Conservation (phyloP, 805 yeast species). For the Millerozyma acaciae region DNA sequence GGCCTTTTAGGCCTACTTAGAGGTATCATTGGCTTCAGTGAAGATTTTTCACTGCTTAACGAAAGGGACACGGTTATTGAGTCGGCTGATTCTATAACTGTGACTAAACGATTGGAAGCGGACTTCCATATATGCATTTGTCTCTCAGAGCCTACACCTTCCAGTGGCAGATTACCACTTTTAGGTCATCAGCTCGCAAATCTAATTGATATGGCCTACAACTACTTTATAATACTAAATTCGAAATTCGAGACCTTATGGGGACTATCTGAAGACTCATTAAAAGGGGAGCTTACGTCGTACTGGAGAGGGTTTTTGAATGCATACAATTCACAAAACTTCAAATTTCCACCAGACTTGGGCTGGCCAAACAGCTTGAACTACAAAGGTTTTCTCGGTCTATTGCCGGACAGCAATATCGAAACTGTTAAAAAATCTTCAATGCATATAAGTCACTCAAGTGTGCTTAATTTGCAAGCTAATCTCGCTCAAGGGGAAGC, state of each 20-base stretch:
- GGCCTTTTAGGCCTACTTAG: constrained; percentile 33
- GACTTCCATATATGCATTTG: constrained; percentile 26
- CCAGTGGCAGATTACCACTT: constrained; percentile 13
- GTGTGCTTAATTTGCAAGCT: constrained; percentile 5
- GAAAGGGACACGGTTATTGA: constrained; percentile 19
- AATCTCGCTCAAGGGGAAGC: background rate
- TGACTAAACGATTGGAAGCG: constrained; percentile 23
- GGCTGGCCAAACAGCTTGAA: constrained; percentile 36
- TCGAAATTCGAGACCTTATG: constrained; percentile 18
- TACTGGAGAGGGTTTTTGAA: constrained; percentile 29
- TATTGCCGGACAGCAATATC: constrained; percentile 11
- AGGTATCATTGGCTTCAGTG: constrained; percentile 31
- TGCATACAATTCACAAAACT: constrained; percentile 20
- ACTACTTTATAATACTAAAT: constrained; percentile 25
- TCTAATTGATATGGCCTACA: constrained; percentile 19
- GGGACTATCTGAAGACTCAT: constrained; percentile 13
- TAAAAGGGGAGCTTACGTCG: constrained; percentile 15
- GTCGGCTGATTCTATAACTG: constrained; percentile 21
- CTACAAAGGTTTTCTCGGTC: constrained; percentile 33
- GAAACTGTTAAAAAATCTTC: constrained; percentile 28
- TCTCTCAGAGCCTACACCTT: constrained; percentile 12
- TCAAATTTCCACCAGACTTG: constrained; percentile 18
- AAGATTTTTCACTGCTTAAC: constrained; percentile 16
- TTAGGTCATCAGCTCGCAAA: constrained; percentile 24
- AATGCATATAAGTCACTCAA: constrained; percentile 9